These are phyloP conservation scores for Pyrenula aspistea DNA, from an alignment of 495 filamentous ascomycete species.

Conservation along the genomic window DNA sequence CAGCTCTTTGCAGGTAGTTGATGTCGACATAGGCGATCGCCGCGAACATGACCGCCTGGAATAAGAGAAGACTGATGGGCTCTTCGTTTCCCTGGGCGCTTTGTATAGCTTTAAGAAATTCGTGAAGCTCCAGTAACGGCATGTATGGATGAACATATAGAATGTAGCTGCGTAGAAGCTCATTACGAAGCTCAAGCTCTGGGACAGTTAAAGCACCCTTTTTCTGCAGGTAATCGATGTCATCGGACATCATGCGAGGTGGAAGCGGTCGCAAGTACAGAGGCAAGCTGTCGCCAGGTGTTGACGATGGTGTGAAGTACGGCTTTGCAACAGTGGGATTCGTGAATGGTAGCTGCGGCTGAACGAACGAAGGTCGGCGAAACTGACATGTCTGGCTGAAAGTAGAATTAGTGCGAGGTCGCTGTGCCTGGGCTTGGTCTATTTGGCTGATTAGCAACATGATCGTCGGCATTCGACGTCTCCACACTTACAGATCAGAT, in stretches of 20 bases:
- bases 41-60: constrained; percentile 75
- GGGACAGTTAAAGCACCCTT: constrained; percentile 70
- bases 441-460: constrained; percentile 5
- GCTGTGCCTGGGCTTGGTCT: constrained; percentile 14
- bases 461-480: constrained; percentile 4
- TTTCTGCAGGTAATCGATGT: constrained; percentile 58
- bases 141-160: constrained; percentile 84
- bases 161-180: constrained; percentile 60
- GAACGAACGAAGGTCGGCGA: background rate
- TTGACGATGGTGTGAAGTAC: constrained; percentile 18
- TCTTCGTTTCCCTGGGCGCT: constrained; percentile 45
- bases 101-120: constrained; percentile 57
- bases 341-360: background rate
- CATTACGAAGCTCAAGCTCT: constrained; percentile 52
- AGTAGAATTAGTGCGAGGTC: background rate
- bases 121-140: constrained; percentile 69
- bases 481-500: constrained; percentile 43
- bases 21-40: constrained; percentile 68
- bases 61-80: constrained; percentile 66
- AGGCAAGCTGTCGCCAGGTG: constrained; percentile 35
- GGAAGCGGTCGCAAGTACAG: constrained; percentile 66
- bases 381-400: background rate
- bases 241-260: constrained; percentile 52
- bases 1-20: constrained; percentile 52
- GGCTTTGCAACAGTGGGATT: constrained; percentile 2